Percentiles rank a stretch among this genome's conserved stretches.
phyloP scores from a whole-genome alignment of 768 basidiomycete species.

The Neoboletus brunneissimus region DNA sequence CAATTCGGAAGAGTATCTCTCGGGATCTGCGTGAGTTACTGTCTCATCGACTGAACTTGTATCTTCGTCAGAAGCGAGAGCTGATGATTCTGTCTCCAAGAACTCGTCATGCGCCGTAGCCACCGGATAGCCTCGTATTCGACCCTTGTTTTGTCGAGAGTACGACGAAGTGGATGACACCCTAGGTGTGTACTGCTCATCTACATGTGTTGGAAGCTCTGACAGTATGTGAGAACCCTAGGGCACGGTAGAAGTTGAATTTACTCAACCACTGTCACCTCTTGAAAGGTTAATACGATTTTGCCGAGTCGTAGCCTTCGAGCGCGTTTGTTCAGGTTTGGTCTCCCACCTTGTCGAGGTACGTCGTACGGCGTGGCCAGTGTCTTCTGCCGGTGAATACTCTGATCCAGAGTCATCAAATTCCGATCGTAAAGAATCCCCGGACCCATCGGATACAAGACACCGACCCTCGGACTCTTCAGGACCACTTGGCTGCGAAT shows the following conservation, averaged over 20 bases:
- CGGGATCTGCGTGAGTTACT: neutral
- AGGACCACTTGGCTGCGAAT: slow-evolving; percentile 18
- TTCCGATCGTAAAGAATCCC: slow-evolving; percentile 19
- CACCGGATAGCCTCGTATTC: neutral
- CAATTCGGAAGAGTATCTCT: slow-evolving; percentile 29
- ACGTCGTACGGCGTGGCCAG: neutral
- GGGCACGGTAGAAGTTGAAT: neutral
- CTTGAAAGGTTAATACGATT: neutral
- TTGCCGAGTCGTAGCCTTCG: neutral
- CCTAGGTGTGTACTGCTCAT: slow-evolving; percentile 24
- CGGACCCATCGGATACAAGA: slow-evolving; percentile 17
- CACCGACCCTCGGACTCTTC: slow-evolving; percentile 13
- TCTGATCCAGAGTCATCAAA: slow-evolving; percentile 32
- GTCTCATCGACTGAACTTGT: neutral
- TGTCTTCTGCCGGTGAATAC: slow-evolving; percentile 29
- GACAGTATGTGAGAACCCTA: slow-evolving; percentile 6
- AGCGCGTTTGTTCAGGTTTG: slow-evolving; percentile 10
- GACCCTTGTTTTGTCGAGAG: slow-evolving; percentile 4
- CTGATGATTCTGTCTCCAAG: slow-evolving; percentile 11
- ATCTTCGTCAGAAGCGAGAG: slow-evolving; percentile 18
- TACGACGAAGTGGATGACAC: slow-evolving; percentile 5
- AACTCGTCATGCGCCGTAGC: neutral
- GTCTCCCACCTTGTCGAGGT: slow-evolving; percentile 2
- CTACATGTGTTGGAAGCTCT: slow-evolving; percentile 6
- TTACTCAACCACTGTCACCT: slow-evolving; percentile 12